Base-by-base conservation (phyloP, 306 rosid genomes). In the Albizia julibrissin region DNA sequence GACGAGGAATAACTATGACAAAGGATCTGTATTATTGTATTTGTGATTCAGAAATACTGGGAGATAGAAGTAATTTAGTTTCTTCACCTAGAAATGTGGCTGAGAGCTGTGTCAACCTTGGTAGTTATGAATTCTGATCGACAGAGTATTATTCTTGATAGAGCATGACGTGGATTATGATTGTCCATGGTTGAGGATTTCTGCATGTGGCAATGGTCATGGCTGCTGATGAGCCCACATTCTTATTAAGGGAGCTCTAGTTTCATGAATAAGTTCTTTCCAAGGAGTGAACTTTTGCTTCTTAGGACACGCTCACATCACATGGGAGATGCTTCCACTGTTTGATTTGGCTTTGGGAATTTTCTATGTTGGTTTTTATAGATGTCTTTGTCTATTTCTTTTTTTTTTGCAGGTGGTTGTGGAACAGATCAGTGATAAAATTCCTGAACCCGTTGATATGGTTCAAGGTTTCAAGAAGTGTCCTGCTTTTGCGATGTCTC, bases 331-430 rank as follows among this genome's bases (percentile, higher is more conserved):
- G 92, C 89, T 85, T 86, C 84, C 54, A 77, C 84, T 84, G 81
- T 91, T 92, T 88, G 95, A 82, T 83, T 89, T 85, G 92, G 88
- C 88, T 86, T 83, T 78, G 78, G 78, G 90, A 82, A 85, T 83
- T 66, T 88, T 83, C 61, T 59, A 68, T 76, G 74, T 74, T 80
- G 76, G 87, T 87, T 89, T 88, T 91, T 88, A 91, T 88, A 89
- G 87, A 92, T 82, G 70, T 81, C 73, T 90, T 86, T 89, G 83
- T 89, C 90, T 84, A 83, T 87, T 76, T 87, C 80, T 80, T 71
- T 90, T 34, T 34, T 34, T 4, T 72, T 89, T 96, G 97, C 99
- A 96, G 99, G 98, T 91, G 7, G 82, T 83, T 86, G 44, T 87
- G 89, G 90, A 84, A 79, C 81, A 73, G 80, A 82, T 89, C 80